Evolutionary conservation across 2,329 filamentous ascomycete genomes (phyloP), one percentile per base, ranked within the genome.

Genomic region (Arthroderma sp.): DNA sequence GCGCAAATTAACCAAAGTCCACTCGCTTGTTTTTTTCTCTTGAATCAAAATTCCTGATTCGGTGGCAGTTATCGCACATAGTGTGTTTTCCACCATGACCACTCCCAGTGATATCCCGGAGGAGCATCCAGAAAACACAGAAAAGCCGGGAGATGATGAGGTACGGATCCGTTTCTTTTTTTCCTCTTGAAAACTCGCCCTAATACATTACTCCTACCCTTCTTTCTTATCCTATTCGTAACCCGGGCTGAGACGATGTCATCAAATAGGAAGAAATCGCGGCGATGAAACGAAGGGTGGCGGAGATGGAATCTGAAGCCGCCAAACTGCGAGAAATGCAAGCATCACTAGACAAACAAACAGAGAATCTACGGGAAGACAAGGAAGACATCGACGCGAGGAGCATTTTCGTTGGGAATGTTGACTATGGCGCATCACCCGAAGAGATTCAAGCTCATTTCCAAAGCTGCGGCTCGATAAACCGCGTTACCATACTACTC

Each of bases 361-460:
- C 79, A 51, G 80, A 86, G 52, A 85, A 85, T 55, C 73, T 91
- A 50, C 78, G 83, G 53, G 91, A 96, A 62, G 87, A 88, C 69
- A 94, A 93, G 67, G 88, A 95, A 64, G 93, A 95, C 54, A 80
- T 98, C 48, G 91, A 98, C 67, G 82, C 82, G 54, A 82, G 91
- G 58, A 95, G 87, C 68, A 87, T 98, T 66, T 98, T 98, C 63
- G 91, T 98, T 38, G 91, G 91, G 54, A 98, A 98, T 57, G 91
- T 98, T 53, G 91, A 98, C 68, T 98, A 98, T 66, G 88, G 86
- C 50, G 88, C 89, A 22, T 93, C 87, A 29, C 91, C 91, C 2
- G 91, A 98, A 68, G 91, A 98, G 70, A 91, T 98, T 48, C 91
- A 98, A 71, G 86, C 87, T 48, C 91, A 98, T 62, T 98, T 98